Percentiles rank a stretch among this genome's conserved stretches.
These are phyloP conservation scores for Tolypocladium ovalisporum DNA, from an alignment of 2,329 filamentous ascomycete species.

Conservation along the genomic window DNA sequence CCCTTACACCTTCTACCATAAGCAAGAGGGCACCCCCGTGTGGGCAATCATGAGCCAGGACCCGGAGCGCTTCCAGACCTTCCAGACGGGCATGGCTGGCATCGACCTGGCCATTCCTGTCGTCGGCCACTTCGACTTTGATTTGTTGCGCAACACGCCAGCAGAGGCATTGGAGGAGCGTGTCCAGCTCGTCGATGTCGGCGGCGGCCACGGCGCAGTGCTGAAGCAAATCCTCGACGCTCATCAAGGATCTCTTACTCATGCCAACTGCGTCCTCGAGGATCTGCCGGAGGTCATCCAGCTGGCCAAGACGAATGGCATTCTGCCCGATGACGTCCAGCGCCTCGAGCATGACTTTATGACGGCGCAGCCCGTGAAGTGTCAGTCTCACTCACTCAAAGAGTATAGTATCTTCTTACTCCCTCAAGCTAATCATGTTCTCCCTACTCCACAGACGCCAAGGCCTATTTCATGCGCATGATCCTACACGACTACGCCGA, in stretches of 20 bases:
- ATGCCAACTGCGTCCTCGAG: constrained; percentile 15
- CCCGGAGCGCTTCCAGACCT: constrained; percentile 14
- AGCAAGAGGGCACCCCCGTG: constrained; percentile 20
- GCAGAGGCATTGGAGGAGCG: constrained; percentile 7
- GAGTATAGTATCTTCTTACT: neutral
- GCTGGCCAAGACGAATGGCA: constrained; percentile 9
- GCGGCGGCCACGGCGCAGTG: constrained; percentile 17
- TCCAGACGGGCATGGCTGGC: constrained; percentile 20
- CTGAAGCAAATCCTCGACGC: constrained; percentile 17
- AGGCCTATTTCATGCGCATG: constrained; percentile 23
- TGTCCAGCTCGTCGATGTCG: constrained; percentile 19
- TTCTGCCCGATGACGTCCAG: constrained; percentile 10
- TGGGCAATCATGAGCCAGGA: constrained; percentile 22
- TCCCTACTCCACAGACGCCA: constrained; percentile 12
- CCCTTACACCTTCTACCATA: constrained; percentile 18
- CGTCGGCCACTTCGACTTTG: constrained; percentile 20
- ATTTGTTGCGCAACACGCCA: constrained; percentile 10
- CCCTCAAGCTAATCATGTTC: neutral
- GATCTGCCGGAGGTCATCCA: constrained; percentile 15
- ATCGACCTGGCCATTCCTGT: constrained; percentile 20
- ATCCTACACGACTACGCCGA: constrained; percentile 22
- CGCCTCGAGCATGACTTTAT: constrained; percentile 18
- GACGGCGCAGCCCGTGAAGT: constrained; percentile 17
- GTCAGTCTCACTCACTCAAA: constrained; percentile 3
- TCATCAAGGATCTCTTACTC: constrained; percentile 11